These are phyloP conservation scores for Kokia cookei DNA, from an alignment of 441 rosid genomes.

Conservation along the genomic window DNA sequence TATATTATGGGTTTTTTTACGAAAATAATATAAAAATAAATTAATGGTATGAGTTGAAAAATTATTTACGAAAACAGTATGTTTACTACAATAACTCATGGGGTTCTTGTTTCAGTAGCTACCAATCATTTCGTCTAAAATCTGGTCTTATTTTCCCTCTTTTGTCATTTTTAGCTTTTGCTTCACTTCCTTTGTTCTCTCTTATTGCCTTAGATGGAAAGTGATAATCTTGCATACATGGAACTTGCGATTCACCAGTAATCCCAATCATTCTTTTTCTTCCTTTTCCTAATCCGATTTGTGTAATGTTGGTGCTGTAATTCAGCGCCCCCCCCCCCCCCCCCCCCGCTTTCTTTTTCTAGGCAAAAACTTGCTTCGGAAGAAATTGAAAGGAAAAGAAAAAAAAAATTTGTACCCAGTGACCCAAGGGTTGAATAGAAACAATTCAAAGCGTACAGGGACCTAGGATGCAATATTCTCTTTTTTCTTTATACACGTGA, in stretches of 20 bases:
- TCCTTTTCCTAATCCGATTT: neutral
- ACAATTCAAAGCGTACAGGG: too few relatives aligned
- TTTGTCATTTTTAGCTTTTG: neutral
- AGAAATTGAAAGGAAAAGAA: neutral
- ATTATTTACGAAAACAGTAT: too few relatives aligned
- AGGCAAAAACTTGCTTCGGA: slow-evolving; percentile 77
- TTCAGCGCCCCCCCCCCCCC: too few relatives aligned
- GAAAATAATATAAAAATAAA: too few relatives aligned
- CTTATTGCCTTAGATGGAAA: slow-evolving; percentile 27
- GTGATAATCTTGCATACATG: slow-evolving; percentile 37
- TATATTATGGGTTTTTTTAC: too few relatives aligned
- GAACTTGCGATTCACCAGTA: slow-evolving; percentile 59
- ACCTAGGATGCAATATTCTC: too few relatives aligned
- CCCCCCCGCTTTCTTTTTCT: neutral
- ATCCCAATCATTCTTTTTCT: neutral
- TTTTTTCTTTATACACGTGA: too few relatives aligned
- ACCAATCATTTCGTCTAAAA: neutral
- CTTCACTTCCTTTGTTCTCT: neutral
- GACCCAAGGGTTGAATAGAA: too few relatives aligned
- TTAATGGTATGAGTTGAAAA: too few relatives aligned
- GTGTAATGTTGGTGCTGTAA: too few relatives aligned
- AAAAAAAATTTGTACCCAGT: too few relatives aligned
- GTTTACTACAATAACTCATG: too few relatives aligned
- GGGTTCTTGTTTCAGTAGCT: neutral
- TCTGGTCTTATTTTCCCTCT: neutral